phyloP scores from a whole-genome alignment of 2,329 filamentous ascomycete species.

The Ophidiomyces ophidiicola region DNA sequence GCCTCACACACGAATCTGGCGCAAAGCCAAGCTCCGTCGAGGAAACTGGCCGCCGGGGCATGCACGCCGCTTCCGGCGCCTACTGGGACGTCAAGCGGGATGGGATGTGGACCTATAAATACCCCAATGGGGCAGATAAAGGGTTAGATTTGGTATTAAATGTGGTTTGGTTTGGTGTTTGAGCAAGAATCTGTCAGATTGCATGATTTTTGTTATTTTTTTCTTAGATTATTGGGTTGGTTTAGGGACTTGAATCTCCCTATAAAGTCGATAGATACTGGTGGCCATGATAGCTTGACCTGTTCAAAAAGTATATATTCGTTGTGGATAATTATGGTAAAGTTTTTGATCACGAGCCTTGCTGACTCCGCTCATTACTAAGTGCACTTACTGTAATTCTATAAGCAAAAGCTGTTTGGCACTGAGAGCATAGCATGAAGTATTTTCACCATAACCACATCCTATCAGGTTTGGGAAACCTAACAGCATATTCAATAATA shows the following conservation, averaged over 20 bases:
- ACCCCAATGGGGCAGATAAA: slow-evolving; percentile 35
- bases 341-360: no score
- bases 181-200: background rate
- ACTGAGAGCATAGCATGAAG: no score
- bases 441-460: no score
- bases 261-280: no score
- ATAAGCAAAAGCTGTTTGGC: no score
- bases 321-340: no score
- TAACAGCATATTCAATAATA: no score
- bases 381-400: no score
- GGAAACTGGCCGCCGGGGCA: slow-evolving; percentile 61
- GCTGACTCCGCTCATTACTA: no score
- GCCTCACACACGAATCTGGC: slow-evolving; percentile 29
- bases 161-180: slow-evolving; percentile 36
- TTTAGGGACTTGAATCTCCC: background rate
- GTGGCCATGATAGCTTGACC: no score
- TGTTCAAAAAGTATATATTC: no score
- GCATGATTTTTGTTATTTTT: background rate
- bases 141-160: slow-evolving; percentile 40
- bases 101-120: slow-evolving; percentile 43
- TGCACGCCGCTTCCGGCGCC: slow-evolving; percentile 40
- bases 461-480: no score
- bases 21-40: slow-evolving; percentile 24
- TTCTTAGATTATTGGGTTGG: background rate
- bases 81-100: slow-evolving; percentile 43